Evolutionary conservation across 2,329 filamentous ascomycete species (phyloP), one percentile per base, ranked within the genome.

Genomic region (Talaromyces sp.): DNA sequence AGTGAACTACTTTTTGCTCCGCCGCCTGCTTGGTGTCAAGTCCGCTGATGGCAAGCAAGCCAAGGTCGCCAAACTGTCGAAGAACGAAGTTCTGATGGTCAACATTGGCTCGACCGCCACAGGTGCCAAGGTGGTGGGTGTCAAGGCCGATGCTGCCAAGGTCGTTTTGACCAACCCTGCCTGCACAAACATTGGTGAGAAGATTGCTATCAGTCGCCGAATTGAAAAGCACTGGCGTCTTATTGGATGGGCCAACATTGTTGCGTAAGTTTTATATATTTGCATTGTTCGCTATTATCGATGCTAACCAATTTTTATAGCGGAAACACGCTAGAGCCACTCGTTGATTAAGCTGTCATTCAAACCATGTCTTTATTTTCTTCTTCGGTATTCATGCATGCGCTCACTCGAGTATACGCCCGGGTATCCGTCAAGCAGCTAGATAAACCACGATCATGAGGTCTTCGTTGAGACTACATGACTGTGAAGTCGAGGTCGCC

Each of bases 81-180:
- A 98, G 88, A 97, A 96, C 80, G 95, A 99, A 79, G 92, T 98
- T 72, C 89, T 99, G 79, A 98, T 99, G 95, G 95, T 99, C 68
- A 99, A 99, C 84, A 99, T 99, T 75, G 95, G 95, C 65, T 96
- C 92, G 42, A 98, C 93, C 10, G 96, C 95, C 54, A 97, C 93
- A 15, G 95, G 95, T 78, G 95, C 95, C 68, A 99, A 98, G 86
- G 92, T 99, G 59, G 86, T 95, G 62, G 93, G 92, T 71, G 96
- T 98, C 75, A 97, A 95, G 85, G 93, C 93, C 73, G 95, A 99
- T 85, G 93, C 93, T 62, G 95, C 95, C 62, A 97, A 97, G 83
- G 85, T 99, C 68, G 89, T 91, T 63, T 83, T 99, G 70, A 98
- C 93, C 64, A 93, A 88, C 75, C 93, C 93, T 52, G 95, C 95